Base-by-base conservation (phyloP, 2,329 filamentous ascomycete genomes). In the Phaeosphaeriaceae sp. region DNA sequence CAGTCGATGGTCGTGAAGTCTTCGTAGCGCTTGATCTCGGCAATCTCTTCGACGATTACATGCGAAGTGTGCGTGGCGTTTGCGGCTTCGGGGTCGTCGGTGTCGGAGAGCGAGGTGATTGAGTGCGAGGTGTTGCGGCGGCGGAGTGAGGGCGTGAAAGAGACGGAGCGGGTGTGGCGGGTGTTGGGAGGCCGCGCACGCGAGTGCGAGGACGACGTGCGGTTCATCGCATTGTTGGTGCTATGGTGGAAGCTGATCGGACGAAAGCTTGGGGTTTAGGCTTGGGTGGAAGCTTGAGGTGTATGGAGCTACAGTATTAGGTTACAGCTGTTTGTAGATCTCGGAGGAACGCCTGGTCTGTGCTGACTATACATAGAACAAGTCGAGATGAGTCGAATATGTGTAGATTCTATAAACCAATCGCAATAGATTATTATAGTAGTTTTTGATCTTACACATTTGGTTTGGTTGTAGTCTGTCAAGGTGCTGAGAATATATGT, bases 1-100 rank as follows among this genome's bases (percentile, higher is more conserved):
- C 95, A 99, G 79, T 99, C 95, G 85, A 95, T 95, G 0, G 95
- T 99, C 6, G 93, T 97, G 76, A 99, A 99, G 80, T 99, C 95
- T 81, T 97, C 95, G 80, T 99, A 99, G 81, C 94, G 87, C 81
- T 97, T 97, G 76, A 99, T 98, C 82, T 97, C 91, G 24, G 91
- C 93, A 74, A 99, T 97, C 81, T 99, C 95, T 74, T 98, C 93
- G 60, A 93, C 91, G 66, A 96, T 92, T 62, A 89, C 87, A 60
- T 89, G 86, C 70, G 91, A 87, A 54, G 84, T 87, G 25, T 82
- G 83, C 11, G 82, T 79, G 49, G 82, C 80, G 20, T 68, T 64
- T 59, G 80, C 80, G 19, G 80, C 79, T 58, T 82, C 80, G 58
- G 89, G 85, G 60, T 83, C 84, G 63, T 84, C 84, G 75, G 92